A percentile compares a stretch with the other conserved stretches of the same genome.
phyloP scores from a whole-genome alignment of 257 asterid species.

The Linaria vulgaris region DNA sequence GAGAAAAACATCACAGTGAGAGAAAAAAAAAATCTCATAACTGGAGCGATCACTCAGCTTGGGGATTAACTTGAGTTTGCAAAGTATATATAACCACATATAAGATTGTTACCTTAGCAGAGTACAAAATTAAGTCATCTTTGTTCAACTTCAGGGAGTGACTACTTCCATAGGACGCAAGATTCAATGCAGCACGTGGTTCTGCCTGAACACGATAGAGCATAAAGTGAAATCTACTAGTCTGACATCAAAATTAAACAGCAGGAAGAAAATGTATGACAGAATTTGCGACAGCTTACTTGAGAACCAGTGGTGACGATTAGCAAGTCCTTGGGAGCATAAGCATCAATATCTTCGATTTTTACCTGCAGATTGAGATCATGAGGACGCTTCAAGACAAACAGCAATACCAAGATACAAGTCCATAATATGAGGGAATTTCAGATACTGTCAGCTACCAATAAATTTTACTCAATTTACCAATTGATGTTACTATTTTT shows the following conservation, averaged over 20 bases:
- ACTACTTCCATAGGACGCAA: slow-evolving; percentile 95
- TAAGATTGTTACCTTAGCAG: slow-evolving; percentile 80
- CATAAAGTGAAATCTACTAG: slow-evolving; percentile 29
- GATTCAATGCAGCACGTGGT: slow-evolving; percentile 99
- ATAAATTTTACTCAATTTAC: neutral
- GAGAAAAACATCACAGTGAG: neutral
- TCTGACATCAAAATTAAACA: slow-evolving; percentile 24
- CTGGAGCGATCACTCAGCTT: slow-evolving; percentile 3
- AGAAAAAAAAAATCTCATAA: neutral
- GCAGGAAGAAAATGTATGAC: slow-evolving; percentile 21
- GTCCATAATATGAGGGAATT: slow-evolving; percentile 13
- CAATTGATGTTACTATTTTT: neutral
- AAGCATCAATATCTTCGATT: slow-evolving; percentile 94
- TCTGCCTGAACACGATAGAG: slow-evolving; percentile 71
- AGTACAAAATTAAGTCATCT: slow-evolving; percentile 86
- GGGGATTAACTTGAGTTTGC: slow-evolving; percentile 6
- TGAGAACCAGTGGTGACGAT: slow-evolving; percentile 99
- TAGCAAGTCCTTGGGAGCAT: slow-evolving; percentile 93
- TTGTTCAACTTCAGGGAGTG: slow-evolving; percentile 86
- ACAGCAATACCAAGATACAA: slow-evolving; percentile 17
- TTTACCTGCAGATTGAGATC: slow-evolving; percentile 57
- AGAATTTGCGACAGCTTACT: slow-evolving; percentile 47
- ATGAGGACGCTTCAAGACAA: slow-evolving; percentile 24
- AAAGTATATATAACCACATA: neutral
- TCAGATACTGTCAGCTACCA: neutral